phyloP scores from a whole-genome alignment of 2,329 filamentous ascomycete species.

The Xylariaceae sp. region DNA sequence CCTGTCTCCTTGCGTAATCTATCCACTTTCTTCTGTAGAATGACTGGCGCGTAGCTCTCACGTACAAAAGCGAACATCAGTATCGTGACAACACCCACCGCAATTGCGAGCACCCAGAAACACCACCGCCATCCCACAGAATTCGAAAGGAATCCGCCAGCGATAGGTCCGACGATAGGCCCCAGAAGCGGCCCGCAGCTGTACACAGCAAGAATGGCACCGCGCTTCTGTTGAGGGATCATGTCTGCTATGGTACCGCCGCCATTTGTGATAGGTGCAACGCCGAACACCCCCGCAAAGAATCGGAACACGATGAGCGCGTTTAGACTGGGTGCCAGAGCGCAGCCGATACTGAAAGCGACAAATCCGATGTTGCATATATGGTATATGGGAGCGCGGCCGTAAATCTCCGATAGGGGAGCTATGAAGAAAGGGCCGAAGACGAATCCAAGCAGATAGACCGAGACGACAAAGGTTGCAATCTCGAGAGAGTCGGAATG shows the following conservation, averaged over 20 bases:
- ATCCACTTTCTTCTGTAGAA: slow-evolving; percentile 34
- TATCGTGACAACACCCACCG: slow-evolving; percentile 27
- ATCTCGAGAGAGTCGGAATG: slow-evolving; percentile 46
- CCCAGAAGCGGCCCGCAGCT: slow-evolving; percentile 32
- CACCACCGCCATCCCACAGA: slow-evolving; percentile 36
- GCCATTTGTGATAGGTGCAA: slow-evolving; percentile 60
- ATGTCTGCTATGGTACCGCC: slow-evolving; percentile 65
- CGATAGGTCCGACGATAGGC: slow-evolving; percentile 33
- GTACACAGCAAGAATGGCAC: slow-evolving; percentile 43
- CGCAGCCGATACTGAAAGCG: slow-evolving; percentile 42
- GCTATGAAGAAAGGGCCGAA: slow-evolving; percentile 56
- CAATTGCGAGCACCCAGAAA: slow-evolving; percentile 35
- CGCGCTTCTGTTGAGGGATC: slow-evolving; percentile 45
- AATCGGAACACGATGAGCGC: slow-evolving; percentile 57
- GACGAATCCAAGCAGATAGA: slow-evolving; percentile 62
- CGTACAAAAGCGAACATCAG: slow-evolving; percentile 30
- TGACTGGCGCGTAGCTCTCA: slow-evolving; percentile 36
- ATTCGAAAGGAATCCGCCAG: slow-evolving; percentile 31
- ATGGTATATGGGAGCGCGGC: slow-evolving; percentile 50
- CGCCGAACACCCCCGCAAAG: slow-evolving; percentile 59
- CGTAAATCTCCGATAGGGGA: slow-evolving; percentile 58
- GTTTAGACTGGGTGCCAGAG: slow-evolving; percentile 46
- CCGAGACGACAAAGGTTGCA: slow-evolving; percentile 61
- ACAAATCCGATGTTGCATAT: slow-evolving; percentile 44
- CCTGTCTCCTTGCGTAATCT: slow-evolving; percentile 42